Conservation (phyloP, 2,329 filamentous ascomycete genomes). For the Rosellinia necatrix region DNA sequence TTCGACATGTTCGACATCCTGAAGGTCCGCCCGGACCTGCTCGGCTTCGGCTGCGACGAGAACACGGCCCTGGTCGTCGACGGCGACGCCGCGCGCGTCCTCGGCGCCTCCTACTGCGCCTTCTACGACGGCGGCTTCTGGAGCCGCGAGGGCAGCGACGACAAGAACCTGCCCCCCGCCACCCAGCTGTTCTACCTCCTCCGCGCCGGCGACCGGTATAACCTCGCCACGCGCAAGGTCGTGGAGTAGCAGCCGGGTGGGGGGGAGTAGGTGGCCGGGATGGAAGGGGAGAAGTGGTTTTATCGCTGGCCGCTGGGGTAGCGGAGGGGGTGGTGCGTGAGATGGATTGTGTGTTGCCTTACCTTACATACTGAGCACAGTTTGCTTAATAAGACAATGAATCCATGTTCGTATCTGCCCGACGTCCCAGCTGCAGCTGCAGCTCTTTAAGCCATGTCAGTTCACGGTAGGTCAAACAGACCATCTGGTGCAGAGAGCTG, state of each 20-base stretch:
- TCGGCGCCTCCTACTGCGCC: conserved; percentile 39
- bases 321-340: no score
- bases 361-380: no score
- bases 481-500: no score
- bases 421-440: no score
- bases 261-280: no score
- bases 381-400: no score
- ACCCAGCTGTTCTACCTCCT: conserved; percentile 38
- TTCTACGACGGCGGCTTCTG: conserved; percentile 42
- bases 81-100: conserved; percentile 36
- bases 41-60: conserved; percentile 41
- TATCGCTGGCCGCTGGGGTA: no score
- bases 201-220: conserved; percentile 37
- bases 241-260: conserved; percentile 18
- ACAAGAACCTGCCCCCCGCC: conserved; percentile 36
- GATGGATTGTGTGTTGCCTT: no score
- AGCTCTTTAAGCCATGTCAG: no score
- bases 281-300: no score
- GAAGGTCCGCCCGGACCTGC: conserved; percentile 37
- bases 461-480: no score
- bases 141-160: conserved; percentile 39
- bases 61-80: conserved; percentile 41
- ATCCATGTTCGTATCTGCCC: no score
- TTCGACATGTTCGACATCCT: conserved; percentile 44
- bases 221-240: conserved; percentile 37